phyloP scores from a whole-genome alignment of 306 rosid genomes.

The Dalbergia cochinchinensis region DNA sequence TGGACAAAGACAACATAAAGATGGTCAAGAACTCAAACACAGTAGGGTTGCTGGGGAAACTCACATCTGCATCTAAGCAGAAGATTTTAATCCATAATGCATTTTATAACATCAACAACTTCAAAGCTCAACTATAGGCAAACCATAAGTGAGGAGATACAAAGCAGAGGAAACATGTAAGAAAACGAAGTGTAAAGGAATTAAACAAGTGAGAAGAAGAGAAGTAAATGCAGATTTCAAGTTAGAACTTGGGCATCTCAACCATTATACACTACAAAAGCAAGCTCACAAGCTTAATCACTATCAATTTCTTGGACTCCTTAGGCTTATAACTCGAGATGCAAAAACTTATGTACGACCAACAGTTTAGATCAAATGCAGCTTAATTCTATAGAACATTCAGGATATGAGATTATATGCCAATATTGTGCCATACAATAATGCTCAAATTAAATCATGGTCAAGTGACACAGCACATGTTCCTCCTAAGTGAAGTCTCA shows the following conservation, averaged over 20 bases:
- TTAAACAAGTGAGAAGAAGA: not conserved
- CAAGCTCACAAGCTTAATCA: conserved; percentile 11
- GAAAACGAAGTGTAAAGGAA: conserved; percentile 5
- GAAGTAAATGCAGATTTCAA: conserved; percentile 6
- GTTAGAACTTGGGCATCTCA: not conserved
- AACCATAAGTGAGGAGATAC: conserved; percentile 19
- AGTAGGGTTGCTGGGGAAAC: conserved; percentile 5
- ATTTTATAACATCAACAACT: conserved; percentile 9
- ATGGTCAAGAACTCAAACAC: conserved; percentile 35
- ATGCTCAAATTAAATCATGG: too few species aligned
- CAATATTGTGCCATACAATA: not conserved
- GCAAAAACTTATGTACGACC: not conserved
- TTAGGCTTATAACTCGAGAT: conserved; percentile 10
- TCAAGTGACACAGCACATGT: too few species aligned
- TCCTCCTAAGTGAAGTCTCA: too few species aligned
- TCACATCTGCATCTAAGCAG: conserved; percentile 5
- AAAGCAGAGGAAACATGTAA: conserved; percentile 2
- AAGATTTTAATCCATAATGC: conserved; percentile 14
- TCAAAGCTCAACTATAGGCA: conserved; percentile 26
- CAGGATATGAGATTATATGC: not conserved
- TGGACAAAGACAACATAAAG: conserved; percentile 48
- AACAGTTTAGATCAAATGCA: not conserved
- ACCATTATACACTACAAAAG: not conserved
- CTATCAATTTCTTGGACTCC: not conserved
- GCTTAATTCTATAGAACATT: conserved; percentile 2